Evolutionary conservation across 2,329 filamentous ascomycete genomes (phyloP), one percentile per base, ranked within the genome.

Genomic region (Mariannaea elegans): DNA sequence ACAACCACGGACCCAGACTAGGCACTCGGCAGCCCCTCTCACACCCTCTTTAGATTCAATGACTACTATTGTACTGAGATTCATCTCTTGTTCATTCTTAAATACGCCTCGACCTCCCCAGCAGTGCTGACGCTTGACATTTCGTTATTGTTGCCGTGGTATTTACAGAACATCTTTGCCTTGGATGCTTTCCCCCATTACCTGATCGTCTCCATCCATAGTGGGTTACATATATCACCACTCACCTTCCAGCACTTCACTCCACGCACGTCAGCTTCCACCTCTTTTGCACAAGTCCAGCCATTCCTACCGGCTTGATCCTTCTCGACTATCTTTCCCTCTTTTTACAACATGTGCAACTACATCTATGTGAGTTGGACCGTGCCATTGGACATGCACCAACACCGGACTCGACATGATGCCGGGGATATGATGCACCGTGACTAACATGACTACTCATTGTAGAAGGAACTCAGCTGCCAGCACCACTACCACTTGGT

Each of bases 391-490:
- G 50, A 49, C 19, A 8, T 34, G 23, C 53, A 41, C 19, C 44
- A 41, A 24, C 19, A 48, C 32, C 41, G 23, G 31, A 16, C 38
- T 16, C 23, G 45, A 50, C 29, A 16, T 47, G 42, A 27, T 19
- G 19, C 16, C 19, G 29, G 13, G 27, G 39, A 44, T 18, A 18
- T 7, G 51, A 52, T 41, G 27, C 12, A 36, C 48, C 29, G 50
- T 65, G 54, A 61, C 64, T 68, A 51, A 69, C 56, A 49, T 8
- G 10, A 14, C n/a, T 24, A 2, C 38, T 21, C 39, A 18, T 21
- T 49, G 19, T 62, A 83, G 82, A 82, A 82, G 59, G 80, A 84
- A 61, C 77, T 84, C 60, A 81, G 82, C 72, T 84, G 82, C 62
- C 77, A 81, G 63, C 76, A 78, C 53, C 81, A 84, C 71, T 82